phyloP scores from a whole-genome alignment of 179 eudicot species.

The Nepenthes alata region DNA sequence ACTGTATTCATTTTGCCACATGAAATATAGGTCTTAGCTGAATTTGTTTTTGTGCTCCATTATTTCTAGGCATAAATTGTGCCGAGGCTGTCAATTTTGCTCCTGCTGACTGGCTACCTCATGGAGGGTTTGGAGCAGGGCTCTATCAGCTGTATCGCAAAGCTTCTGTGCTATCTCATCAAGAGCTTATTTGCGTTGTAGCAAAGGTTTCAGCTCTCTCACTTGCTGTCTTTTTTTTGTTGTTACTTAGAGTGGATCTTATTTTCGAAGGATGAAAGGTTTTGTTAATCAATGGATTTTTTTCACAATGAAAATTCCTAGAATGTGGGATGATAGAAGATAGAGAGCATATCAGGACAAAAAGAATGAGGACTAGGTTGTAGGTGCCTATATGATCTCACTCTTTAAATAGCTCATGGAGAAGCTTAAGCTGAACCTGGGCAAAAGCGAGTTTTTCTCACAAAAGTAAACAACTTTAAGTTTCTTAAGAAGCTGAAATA shows the following conservation, averaged over 20 bases:
- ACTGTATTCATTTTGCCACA: not conserved
- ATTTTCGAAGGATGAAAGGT: not conserved
- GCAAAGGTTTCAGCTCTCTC: constrained; percentile 51
- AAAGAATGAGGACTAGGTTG: too few relatives aligned
- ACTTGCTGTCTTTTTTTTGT: not conserved
- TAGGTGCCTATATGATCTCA: not conserved
- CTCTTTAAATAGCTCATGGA: not conserved
- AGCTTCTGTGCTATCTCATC: constrained; percentile 89
- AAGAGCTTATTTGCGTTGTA: constrained; percentile 89
- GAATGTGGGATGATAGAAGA: too few relatives aligned
- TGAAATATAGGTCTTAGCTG: not conserved
- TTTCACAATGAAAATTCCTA: too few relatives aligned
- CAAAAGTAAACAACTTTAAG: not conserved
- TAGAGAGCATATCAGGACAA: too few relatives aligned
- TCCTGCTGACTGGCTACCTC: constrained; percentile 99
- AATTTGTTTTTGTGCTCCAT: constrained; percentile 8
- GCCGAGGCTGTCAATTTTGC: constrained; percentile 99
- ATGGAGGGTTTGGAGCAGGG: constrained; percentile 92
- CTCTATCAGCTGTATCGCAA: constrained; percentile 77
- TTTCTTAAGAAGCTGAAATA: not conserved
- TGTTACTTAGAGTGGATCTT: not conserved
- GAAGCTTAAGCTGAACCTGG: constrained; percentile 1
- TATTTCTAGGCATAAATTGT: constrained; percentile 77
- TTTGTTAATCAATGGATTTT: too few relatives aligned
- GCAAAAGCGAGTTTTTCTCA: not conserved